A percentile compares a stretch with the other conserved stretches of the same genome.
Conservation (phyloP, 441 rosid genomes). For the Aleurites moluccanus region DNA sequence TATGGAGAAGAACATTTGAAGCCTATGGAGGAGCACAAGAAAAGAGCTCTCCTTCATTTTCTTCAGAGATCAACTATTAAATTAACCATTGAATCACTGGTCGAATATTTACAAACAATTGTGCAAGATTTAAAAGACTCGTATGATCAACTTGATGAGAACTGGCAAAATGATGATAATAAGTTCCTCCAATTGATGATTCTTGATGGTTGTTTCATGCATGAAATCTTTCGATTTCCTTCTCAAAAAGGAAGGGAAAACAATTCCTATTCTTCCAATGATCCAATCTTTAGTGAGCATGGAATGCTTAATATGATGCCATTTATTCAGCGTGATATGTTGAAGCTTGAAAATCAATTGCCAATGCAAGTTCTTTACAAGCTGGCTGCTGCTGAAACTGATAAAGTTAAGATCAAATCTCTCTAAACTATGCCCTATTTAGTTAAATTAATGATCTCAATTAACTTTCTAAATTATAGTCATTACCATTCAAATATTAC, state of each 20-base stretch:
- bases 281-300: conserved; percentile 44
- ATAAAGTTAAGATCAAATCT: too few species aligned
- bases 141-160: conserved; percentile 31
- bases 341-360: conserved; percentile 51
- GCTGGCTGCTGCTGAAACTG: conserved; percentile 25
- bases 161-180: conserved; percentile 20
- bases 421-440: too few species aligned
- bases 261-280: conserved; percentile 22
- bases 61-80: conserved; percentile 24
- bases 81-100: conserved; percentile 10
- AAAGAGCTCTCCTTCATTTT: conserved; percentile 35
- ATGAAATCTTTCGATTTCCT: conserved; percentile 32
- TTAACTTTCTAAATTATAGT: too few species aligned
- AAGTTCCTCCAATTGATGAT: conserved; percentile 42
- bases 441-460: too few species aligned
- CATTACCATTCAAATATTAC: too few species aligned
- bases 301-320: conserved; percentile 40
- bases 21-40: conserved; percentile 50
- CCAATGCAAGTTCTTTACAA: conserved; percentile 37
- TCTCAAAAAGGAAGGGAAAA: conserved; percentile 11
- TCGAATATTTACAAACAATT: conserved; percentile 22
- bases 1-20: conserved; percentile 30
- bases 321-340: conserved; percentile 40
- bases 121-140: conserved; percentile 28
- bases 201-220: conserved; percentile 53